Evolutionary conservation across 2,329 filamentous ascomycete genomes (phyloP), one percentile per base, ranked within the genome.

Genomic region (Apiospora saccharicola): DNA sequence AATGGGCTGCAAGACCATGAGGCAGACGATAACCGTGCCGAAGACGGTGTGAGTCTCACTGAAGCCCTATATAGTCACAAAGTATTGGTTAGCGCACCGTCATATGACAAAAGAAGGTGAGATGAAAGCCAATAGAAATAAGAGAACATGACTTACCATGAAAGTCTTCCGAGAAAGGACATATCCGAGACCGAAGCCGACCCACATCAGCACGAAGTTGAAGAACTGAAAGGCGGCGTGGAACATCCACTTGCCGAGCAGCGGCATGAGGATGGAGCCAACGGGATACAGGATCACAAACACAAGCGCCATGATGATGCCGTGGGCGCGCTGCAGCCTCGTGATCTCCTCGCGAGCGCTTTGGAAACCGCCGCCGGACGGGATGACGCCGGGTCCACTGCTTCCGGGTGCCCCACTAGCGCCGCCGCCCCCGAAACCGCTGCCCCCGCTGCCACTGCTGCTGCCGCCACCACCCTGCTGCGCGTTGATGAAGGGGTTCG

Each of bases 231-330:
- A 86, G 13, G 80, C 81, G 8, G 85, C 88, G 76, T 93, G 91
- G n/a, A 90, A 75, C 70, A 86, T 78, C 87, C 87, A 91, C 67
- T 84, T 88, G 64, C 88, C 86, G 8, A 90, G 74, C 4, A 91
- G 74, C 3, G 90, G 88, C 86, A 92, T 91, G 53, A 91, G 78
- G 4, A 90, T 81, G 12, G 90, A 85, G 6, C 90, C 91, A 3
- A 91, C 75, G 0, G 91, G 91, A 74, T 90, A 92, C 30, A 90
- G 81, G 16, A 88, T 76, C 4, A 88, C 85, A 75, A 91, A 90
- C 24, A 88, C 86, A 67, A 91, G 77, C 37, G 86, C 85, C 89
- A 92, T 90, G 76, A 92, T 81, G 75, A 90, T 83, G 68, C 90
- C 90, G 74, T 92, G 90, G 0, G 86, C 83, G 0, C 75, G 80